Evolutionary conservation across 140 eudicot species (phyloP), one percentile per base, ranked within the genome.

Genomic region (Oenanthe javanica): DNA sequence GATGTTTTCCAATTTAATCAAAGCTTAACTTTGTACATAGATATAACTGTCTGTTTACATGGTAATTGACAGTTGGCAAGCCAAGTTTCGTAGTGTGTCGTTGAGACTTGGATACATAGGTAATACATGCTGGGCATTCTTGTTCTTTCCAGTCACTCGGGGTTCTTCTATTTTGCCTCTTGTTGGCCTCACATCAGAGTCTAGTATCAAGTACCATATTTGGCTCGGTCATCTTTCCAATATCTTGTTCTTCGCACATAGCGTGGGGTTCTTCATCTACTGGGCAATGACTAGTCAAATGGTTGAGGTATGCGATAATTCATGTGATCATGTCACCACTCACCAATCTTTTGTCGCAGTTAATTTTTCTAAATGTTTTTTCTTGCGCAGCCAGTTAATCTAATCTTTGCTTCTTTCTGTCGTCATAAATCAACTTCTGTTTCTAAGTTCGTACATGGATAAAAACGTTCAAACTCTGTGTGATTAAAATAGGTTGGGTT

Each of bases 211-310:
- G 85, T 92, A 92, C 76, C 97, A 92, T 85, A 90, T 92, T 15
- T 92, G 97, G 97, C 91, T 90, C 52, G 97, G 97, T 40, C 97
- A 92, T 79, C 48, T 92, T 57, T 88, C 94, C 48, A 88, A 49
- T 81, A 47, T 87, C 67, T 89, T 90, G 27, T 90, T 89, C 50
- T 78, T 86, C 54, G 80, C 79, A 42, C 95, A 88, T 23, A 87
- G 91, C 81, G 52, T 88, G 40, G 93, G 93, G 0, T 92, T 90
- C 84, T 1, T 90, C 66, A 87, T 90, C 81, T 92, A 88, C 78
- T 90, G 91, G 91, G 85, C 81, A 79, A 85, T 88, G 78, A 83
- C 89, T 21, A 64, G 86, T 83, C 88, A 84, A 72, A 82, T 90
- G 89, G 78, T 14, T 46, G 82, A 81, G 94, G 97, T 73, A 73